Evolutionary conservation across 2,329 filamentous ascomycete species (phyloP).

Genomic region (Microcyclospora tardicrescens): DNA sequence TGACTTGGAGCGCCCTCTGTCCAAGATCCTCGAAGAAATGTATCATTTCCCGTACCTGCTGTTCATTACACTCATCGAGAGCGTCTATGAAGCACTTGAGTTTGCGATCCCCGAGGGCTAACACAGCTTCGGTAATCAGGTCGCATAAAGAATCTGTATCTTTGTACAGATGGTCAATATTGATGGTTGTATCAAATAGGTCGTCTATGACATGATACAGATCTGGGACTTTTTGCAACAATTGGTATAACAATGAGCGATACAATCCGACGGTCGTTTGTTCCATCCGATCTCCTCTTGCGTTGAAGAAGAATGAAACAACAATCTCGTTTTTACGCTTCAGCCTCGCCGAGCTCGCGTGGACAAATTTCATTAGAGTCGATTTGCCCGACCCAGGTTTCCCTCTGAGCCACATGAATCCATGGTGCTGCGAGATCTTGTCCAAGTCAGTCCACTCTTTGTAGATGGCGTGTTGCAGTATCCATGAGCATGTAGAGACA

Average conservation of each 20-base stretch:
- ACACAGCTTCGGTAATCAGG: conserved; percentile 16
- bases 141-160: conserved; percentile 16
- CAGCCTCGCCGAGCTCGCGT: conserved; percentile 4
- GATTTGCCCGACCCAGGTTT: conserved; percentile 27
- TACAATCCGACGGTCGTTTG: conserved; percentile 37
- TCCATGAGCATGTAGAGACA: conserved; percentile 30
- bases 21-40: conserved; percentile 24
- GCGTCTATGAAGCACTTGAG: conserved; percentile 32
- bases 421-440: conserved; percentile 12
- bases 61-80: conserved; percentile 33
- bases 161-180: no score
- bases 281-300: conserved; percentile 31
- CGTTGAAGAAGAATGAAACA: conserved; percentile 39
- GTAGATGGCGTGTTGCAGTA: conserved; percentile 25
- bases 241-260: conserved; percentile 36
- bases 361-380: conserved; percentile 24
- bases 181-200: neutral
- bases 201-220: conserved; percentile 11
- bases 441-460: conserved; percentile 25
- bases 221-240: conserved; percentile 25
- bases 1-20: conserved; percentile 1
- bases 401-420: conserved; percentile 28
- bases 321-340: conserved; percentile 11
- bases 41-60: conserved; percentile 27
- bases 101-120: conserved; percentile 12